These are phyloP conservation scores for Fusarium duplospermum DNA, from an alignment of 2,329 filamentous ascomycete species.

Conservation along the genomic window DNA sequence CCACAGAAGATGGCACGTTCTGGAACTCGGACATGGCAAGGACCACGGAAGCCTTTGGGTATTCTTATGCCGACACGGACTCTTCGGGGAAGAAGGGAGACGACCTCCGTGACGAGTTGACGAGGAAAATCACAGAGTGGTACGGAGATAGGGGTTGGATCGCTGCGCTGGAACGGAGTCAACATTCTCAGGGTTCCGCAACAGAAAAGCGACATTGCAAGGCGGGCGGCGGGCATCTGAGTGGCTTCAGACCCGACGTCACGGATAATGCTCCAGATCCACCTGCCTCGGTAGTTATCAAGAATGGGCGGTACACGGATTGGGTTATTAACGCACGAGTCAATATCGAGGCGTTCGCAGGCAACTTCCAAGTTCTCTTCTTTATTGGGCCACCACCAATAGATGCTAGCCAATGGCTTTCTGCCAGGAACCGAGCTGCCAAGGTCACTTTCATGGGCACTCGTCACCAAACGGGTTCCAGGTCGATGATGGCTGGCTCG, in stretches of 20 bases:
- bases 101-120: conserved; percentile 48
- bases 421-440: conserved; percentile 68
- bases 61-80: conserved; percentile 76
- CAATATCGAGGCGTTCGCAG: conserved; percentile 68
- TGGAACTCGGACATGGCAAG: conserved; percentile 75
- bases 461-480: conserved; percentile 48
- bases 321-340: conserved; percentile 77
- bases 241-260: conserved; percentile 38
- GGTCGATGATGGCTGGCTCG: conserved; percentile 58
- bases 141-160: conserved; percentile 50
- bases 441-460: conserved; percentile 68
- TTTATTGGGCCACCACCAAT: conserved; percentile 70
- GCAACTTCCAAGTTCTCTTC: conserved; percentile 72
- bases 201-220: conserved; percentile 3
- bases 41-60: conserved; percentile 72
- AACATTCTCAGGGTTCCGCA: background rate
- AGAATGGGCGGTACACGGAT: conserved; percentile 63
- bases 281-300: conserved; percentile 47
- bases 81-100: conserved; percentile 37
- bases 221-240: conserved; percentile 2
- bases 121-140: conserved; percentile 64
- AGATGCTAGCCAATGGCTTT: conserved; percentile 62
- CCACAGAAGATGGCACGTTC: conserved; percentile 66
- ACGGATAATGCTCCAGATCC: conserved; percentile 41
- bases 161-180: conserved; percentile 28